Conservation (phyloP, 495 filamentous ascomycete species). For the Penicillium waksmanii region DNA sequence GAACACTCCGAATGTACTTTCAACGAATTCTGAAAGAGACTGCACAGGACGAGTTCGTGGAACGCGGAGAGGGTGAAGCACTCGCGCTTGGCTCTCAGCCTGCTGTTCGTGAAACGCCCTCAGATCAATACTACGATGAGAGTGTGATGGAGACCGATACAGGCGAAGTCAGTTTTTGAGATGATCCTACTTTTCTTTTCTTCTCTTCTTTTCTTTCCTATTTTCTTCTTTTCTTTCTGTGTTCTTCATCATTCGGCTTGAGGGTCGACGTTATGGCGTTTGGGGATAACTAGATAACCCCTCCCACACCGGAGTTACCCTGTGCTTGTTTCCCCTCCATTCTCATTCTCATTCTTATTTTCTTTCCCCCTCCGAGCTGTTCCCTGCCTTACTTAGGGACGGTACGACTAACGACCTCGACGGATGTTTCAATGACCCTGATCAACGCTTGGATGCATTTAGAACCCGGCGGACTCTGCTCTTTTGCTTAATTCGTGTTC, state of each 20-base stretch:
- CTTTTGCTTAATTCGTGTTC: conserved; percentile 18
- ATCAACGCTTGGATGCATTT: conserved; percentile 42
- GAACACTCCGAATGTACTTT: conserved; percentile 82
- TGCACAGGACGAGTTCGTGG: conserved; percentile 57
- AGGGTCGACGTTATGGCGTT: conserved; percentile 20
- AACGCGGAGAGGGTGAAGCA: conserved; percentile 53
- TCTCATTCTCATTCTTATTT: background rate
- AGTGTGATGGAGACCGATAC: conserved; percentile 48
- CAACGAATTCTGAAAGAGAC: conserved; percentile 83
- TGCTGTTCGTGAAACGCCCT: conserved; percentile 30
- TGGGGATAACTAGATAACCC: conserved; percentile 17
- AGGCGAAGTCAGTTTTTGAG: conserved; percentile 52
- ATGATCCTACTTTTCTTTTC: background rate
- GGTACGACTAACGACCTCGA: conserved; percentile 30
- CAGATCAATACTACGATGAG: conserved; percentile 48
- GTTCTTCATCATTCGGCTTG: conserved; percentile 10
- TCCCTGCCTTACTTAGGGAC: background rate
- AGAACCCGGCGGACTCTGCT: conserved; percentile 23
- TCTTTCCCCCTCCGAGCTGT: conserved; percentile 13
- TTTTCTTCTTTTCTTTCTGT: background rate
- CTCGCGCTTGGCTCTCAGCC: conserved; percentile 39
- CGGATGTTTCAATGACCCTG: conserved; percentile 30
- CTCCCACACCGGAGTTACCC: conserved; percentile 14
- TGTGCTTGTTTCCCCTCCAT: conserved; percentile 2
- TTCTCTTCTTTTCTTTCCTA: conserved; percentile 2